Conservation (phyloP, 148 eudicot species). For the Rhododendron griersonianum region DNA sequence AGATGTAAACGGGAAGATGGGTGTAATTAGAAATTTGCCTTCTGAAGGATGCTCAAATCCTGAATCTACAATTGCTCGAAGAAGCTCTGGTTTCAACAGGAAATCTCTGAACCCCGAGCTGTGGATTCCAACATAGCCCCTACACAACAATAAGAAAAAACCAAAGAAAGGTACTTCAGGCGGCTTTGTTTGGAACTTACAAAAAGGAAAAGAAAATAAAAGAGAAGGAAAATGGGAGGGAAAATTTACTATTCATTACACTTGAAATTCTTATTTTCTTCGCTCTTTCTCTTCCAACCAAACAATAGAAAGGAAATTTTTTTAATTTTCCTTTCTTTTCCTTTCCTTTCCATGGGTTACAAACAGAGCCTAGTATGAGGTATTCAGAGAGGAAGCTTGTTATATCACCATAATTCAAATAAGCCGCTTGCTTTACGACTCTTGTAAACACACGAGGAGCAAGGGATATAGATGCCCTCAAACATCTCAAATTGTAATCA, state of each 20-base stretch:
- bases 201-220: too few relatives aligned
- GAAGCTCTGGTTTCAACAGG: slow-evolving; percentile 57
- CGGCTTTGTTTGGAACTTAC: too few relatives aligned
- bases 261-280: too few relatives aligned
- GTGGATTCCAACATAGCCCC: slow-evolving; percentile 64
- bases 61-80: slow-evolving; percentile 60
- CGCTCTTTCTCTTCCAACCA: too few relatives aligned
- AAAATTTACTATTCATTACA: too few relatives aligned
- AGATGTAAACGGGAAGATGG: not conserved
- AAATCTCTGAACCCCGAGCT: slow-evolving; percentile 66
- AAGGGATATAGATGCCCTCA: not conserved
- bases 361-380: not conserved
- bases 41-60: slow-evolving; percentile 68
- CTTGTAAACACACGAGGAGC: not conserved
- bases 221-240: too few relatives aligned
- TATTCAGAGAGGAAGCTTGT: not conserved
- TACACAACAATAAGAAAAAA: slow-evolving; percentile 7
- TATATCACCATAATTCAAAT: not conserved
- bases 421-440: not conserved
- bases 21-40: slow-evolving; percentile 28
- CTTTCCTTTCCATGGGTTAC: too few relatives aligned
- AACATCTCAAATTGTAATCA: not conserved
- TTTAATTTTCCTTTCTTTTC: too few relatives aligned
- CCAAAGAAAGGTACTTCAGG: not conserved
- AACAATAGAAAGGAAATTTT: too few relatives aligned